A percentile compares a stretch with the other conserved stretches of the same genome.
These are phyloP conservation scores for Thozetella sp. DNA, from an alignment of 495 filamentous ascomycete species.

Conservation along the genomic window DNA sequence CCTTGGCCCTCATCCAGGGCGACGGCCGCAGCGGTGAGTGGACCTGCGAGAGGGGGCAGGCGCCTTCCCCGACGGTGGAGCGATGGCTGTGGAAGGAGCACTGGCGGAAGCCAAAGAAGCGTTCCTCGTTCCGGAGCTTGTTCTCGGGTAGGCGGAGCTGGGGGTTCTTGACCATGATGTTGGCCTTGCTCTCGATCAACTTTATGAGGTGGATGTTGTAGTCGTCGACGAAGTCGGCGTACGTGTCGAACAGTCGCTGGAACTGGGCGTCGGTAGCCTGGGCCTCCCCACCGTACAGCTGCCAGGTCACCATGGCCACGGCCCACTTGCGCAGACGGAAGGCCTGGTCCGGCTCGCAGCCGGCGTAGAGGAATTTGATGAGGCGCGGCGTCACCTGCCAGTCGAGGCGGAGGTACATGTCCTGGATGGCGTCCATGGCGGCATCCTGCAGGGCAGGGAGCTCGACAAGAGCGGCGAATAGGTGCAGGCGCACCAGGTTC, in stretches of 20 bases:
- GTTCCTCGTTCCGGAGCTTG: conserved; percentile 41
- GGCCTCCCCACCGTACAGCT: conserved; percentile 26
- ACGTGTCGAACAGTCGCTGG: conserved; percentile 32
- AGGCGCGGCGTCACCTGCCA: conserved; percentile 47
- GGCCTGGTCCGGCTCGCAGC: conserved; percentile 39
- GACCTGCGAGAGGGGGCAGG: conserved; percentile 34
- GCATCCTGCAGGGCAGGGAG: conserved; percentile 42
- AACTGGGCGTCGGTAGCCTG: conserved; percentile 20
- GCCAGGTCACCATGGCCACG: conserved; percentile 50
- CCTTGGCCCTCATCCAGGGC: conserved; percentile 3
- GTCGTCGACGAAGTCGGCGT: conserved; percentile 37
- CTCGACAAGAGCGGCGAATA: conserved; percentile 45
- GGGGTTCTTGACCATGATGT: conserved; percentile 49
- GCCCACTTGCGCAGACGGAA: conserved; percentile 47
- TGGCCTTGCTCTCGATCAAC: conserved; percentile 38
- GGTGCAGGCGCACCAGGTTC: conserved; percentile 43
- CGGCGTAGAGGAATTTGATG: conserved; percentile 41
- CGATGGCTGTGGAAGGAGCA: conserved; percentile 51
- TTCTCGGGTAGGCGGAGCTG: conserved; percentile 47
- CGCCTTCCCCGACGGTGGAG: conserved; percentile 39
- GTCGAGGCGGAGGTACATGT: conserved; percentile 49
- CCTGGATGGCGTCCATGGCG: conserved; percentile 49
- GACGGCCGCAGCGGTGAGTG: conserved; percentile 1
- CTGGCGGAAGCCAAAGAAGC: conserved; percentile 47
- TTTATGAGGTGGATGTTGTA: conserved; percentile 42